Evolutionary conservation across 441 rosid genomes (phyloP).

Genomic region (Rhodomyrtus psidioides): DNA sequence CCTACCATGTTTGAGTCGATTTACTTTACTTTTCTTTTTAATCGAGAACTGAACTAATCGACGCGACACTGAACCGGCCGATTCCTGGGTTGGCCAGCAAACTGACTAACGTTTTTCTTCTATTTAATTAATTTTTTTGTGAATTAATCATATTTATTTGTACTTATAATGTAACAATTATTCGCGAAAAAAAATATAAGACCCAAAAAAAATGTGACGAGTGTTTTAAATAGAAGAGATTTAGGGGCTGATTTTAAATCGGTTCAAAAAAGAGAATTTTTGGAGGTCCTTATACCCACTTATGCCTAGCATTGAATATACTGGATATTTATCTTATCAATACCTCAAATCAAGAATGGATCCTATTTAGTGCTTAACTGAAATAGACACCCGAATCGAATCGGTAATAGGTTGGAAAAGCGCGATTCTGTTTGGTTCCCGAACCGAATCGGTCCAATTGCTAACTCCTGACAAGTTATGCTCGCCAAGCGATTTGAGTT

Average conservation of each 20-base stretch:
- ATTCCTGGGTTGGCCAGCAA: background rate
- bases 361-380: no score
- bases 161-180: background rate
- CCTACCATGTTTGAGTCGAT: fast-evolving
- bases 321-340: no score
- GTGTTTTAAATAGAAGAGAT: background rate
- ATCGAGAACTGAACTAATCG: background rate
- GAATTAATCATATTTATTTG: background rate
- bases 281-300: no score
- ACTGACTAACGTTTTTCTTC: background rate
- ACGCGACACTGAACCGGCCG: background rate
- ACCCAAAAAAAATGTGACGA: background rate
- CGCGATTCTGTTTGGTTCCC: background rate
- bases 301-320: no score
- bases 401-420: no score
- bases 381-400: no score
- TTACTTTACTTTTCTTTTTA: fast-evolving
- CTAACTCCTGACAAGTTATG: background rate
- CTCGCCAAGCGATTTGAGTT: background rate
- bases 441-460: background rate
- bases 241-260: fast-evolving
- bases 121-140: no score
- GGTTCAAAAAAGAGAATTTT: no score
- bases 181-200: background rate
- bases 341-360: no score